These are phyloP conservation scores for Murraya koenigii DNA, from an alignment of 345 rosid species.

Conservation along the genomic window DNA sequence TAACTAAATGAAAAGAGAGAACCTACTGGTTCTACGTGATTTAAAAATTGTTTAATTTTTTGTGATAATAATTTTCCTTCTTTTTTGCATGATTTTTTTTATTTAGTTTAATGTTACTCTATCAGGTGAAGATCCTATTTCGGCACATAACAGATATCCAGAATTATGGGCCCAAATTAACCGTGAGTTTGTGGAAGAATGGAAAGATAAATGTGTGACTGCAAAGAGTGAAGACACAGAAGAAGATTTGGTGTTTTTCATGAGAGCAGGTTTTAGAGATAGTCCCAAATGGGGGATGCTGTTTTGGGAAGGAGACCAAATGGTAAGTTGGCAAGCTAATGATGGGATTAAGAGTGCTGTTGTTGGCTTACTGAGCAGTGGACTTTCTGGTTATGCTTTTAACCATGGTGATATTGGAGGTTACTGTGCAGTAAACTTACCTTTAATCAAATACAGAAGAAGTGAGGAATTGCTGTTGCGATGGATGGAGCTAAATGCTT, in stretches of 20 bases:
- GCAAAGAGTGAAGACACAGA: constrained; percentile 39
- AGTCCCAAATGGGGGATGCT: constrained; percentile 78
- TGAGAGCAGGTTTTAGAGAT: constrained; percentile 70
- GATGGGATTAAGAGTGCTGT: constrained; percentile 72
- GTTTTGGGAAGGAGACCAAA: constrained; percentile 85
- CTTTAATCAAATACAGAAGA: constrained; percentile 49
- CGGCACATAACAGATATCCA: constrained; percentile 71
- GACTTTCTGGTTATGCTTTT: constrained; percentile 64
- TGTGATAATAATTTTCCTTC: background rate
- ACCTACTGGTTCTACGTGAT: background rate
- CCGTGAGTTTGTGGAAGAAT: constrained; percentile 67
- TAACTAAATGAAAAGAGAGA: background rate
- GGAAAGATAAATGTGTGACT: constrained; percentile 32
- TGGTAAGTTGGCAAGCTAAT: constrained; percentile 37
- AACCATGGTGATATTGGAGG: constrained; percentile 84
- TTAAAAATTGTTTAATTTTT: background rate
- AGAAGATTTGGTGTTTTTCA: constrained; percentile 58
- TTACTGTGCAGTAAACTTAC: constrained; percentile 58
- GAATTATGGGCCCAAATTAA: constrained; percentile 75
- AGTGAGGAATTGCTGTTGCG: constrained; percentile 66
- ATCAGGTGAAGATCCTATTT: constrained; percentile 69
- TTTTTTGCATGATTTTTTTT: background rate
- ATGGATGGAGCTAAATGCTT: constrained; percentile 79
- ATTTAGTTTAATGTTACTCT: background rate
- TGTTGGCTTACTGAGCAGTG: constrained; percentile 63